Base-by-base conservation (phyloP, 2,329 filamentous ascomycete genomes). In the Fusarium staphyleae region DNA sequence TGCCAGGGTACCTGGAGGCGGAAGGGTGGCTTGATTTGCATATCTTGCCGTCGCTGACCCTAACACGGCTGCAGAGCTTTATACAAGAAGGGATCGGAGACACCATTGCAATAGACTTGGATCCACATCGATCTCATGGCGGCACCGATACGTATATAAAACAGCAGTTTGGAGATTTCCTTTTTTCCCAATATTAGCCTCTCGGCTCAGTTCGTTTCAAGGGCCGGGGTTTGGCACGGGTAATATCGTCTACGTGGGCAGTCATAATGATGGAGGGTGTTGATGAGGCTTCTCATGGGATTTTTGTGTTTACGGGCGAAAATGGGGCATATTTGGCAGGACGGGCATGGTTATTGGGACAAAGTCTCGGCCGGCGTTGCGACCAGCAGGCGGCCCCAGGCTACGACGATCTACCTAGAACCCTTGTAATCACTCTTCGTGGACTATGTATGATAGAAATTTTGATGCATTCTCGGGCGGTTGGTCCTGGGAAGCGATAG, bases 371-470 rank as follows among this genome's bases (percentile, higher is more conserved):
- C 51, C 53, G 65, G 50, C 52, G 36, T 59, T 59, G 52, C 47
- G 47, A 55, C 46, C 49, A 59, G 52, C 45, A 52, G 43, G 51
- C 52, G 54, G 55, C 49, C 57, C 60, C 52, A 57, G 65, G 62
- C 62, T 60, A 68, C 55, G 66, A 68, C 55, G 55, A 68, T 65
- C 59, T 66, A 66, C 63, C 57, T 68, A 68, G 60, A 57, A 68
- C 65, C 63, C 65, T 68, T 68, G 60, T 68, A 68, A 68, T 68
- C 62, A 66, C 62, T 62, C 48, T 67, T 68, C 62, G 66, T 57
- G 56, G 55, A 48, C 48, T 66, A 61, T 64, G 66, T 68, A 68
- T 66, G 65, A 68, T 68, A 68, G 60, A 64, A 62, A 50, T 54
- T 47, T 59, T 55, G 26, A 55, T 56, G 48, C 43, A 22, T 46